Conservation (phyloP, 768 basidiomycete species). For the Mycena vitilis region DNA sequence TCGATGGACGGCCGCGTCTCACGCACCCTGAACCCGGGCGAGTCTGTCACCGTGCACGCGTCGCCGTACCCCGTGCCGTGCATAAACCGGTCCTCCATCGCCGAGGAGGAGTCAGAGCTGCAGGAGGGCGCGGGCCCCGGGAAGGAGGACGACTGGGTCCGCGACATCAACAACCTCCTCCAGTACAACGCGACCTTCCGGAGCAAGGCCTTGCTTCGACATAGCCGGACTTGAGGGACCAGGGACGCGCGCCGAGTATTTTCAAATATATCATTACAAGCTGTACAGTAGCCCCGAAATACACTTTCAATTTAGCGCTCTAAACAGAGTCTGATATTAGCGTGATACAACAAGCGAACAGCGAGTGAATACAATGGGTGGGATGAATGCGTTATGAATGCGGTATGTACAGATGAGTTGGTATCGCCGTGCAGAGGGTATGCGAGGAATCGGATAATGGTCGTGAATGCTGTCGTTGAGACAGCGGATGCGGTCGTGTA, state of each 20-base stretch:
- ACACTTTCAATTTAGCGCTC: constrained; percentile 11
- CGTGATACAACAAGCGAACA: constrained; percentile 3
- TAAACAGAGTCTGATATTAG: background rate
- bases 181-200: constrained; percentile 96
- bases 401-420: constrained; percentile 17
- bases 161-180: constrained; percentile 93
- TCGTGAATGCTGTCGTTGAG: background rate
- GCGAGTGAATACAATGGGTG: constrained; percentile 17
- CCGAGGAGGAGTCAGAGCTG: constrained; percentile 58
- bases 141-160: constrained; percentile 95
- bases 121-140: constrained; percentile 80
- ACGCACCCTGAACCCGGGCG: constrained; percentile 83
- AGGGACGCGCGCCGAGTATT: background rate
- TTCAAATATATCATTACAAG: constrained; percentile 17
- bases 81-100: constrained; percentile 86
- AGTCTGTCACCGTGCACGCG: constrained; percentile 86
- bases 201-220: constrained; percentile 85
- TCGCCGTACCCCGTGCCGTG: constrained; percentile 94
- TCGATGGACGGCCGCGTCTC: constrained; percentile 95
- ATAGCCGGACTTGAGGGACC: constrained; percentile 68
- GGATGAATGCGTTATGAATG: background rate
- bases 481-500: no score
- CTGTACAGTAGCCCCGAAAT: constrained; percentile 20
- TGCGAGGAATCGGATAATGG: background rate
- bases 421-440: constrained; percentile 10